A percentile compares a stretch with the other conserved stretches of the same genome.
Evolutionary conservation across 2,329 filamentous ascomycete species (phyloP).

Genomic region (Colletotrichum liriopes): DNA sequence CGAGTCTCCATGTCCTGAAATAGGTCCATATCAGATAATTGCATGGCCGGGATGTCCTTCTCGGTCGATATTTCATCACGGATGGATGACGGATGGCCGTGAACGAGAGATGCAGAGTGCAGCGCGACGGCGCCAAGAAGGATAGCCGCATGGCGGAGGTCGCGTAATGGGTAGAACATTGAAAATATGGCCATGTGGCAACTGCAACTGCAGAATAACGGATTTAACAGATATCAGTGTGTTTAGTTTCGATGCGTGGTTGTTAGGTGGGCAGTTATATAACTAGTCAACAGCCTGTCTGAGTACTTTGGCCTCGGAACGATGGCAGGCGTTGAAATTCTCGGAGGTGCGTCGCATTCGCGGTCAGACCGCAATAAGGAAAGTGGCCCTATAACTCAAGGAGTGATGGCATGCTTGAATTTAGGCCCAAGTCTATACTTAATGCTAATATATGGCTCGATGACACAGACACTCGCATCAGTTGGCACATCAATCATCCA

Average conservation of each 20-base stretch:
- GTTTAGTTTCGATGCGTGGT: too few species aligned
- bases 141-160: not conserved
- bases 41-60: not conserved
- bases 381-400: too few species aligned
- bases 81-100: not conserved
- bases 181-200: too few species aligned
- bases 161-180: too few species aligned
- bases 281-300: too few species aligned
- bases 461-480: not conserved
- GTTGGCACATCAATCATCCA: not conserved
- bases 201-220: too few species aligned
- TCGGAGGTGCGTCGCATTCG: too few species aligned
- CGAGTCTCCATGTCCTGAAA: constrained; percentile 4
- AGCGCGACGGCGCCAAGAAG: not conserved
- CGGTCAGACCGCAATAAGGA: too few species aligned
- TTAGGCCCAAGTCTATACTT: not conserved
- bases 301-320: too few species aligned
- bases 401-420: not conserved
- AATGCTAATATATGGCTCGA: not conserved
- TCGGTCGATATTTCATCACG: not conserved
- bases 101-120: not conserved
- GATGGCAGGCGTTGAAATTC: too few species aligned
- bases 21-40: not conserved
- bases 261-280: too few species aligned
- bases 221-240: too few species aligned